Percentiles rank a stretch among this genome's conserved stretches.
Evolutionary conservation across 257 asterid species (phyloP).

Genomic region (Handroanthus guayacan): DNA sequence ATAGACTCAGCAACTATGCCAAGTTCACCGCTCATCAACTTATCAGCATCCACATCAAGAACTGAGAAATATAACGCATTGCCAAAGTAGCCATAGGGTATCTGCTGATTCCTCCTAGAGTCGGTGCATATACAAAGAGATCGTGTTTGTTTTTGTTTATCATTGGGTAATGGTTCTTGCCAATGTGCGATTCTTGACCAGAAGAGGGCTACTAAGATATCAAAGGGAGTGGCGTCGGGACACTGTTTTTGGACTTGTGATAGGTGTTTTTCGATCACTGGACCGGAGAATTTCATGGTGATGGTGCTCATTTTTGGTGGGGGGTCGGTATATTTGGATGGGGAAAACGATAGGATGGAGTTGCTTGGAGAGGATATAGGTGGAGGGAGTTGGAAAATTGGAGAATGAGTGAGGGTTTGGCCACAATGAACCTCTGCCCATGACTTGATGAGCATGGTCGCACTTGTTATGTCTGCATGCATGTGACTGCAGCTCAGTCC

Average conservation of each 20-base stretch:
- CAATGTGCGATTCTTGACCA: conserved; percentile 50
- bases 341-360: background rate
- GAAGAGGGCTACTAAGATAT: conserved; percentile 55
- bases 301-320: conserved; percentile 47
- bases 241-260: conserved; percentile 39
- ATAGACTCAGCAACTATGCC: conserved; percentile 37
- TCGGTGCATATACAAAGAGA: conserved; percentile 54
- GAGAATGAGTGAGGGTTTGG: conserved; percentile 46
- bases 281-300: conserved; percentile 52
- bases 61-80: conserved; percentile 53
- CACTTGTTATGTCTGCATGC: conserved; percentile 67
- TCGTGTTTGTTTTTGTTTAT: background rate
- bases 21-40: conserved; percentile 32
- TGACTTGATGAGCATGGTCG: conserved; percentile 56
- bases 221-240: conserved; percentile 66
- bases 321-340: conserved; percentile 9
- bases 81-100: conserved; percentile 57
- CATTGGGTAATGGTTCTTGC: conserved; percentile 11
- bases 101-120: conserved; percentile 38
- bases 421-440: conserved; percentile 58
- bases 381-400: conserved; percentile 46
- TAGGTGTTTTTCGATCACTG: conserved; percentile 42
- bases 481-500: conserved; percentile 74
- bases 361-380: background rate
- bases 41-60: conserved; percentile 32